Conservation (phyloP, 176 grass and related monocot species). For the Elaeis guineensis region DNA sequence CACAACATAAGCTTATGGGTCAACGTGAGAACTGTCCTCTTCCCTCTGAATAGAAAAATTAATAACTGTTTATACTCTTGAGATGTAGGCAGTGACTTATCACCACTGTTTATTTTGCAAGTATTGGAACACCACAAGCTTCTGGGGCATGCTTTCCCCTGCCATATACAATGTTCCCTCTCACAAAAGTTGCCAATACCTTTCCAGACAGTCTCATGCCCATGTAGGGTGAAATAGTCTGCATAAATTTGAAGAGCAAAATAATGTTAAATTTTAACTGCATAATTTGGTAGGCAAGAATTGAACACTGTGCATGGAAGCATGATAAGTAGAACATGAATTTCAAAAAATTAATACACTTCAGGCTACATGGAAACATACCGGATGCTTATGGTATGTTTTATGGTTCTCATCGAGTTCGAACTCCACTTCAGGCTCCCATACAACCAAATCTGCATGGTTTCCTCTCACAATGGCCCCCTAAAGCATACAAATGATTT, state of each 20-base stretch:
- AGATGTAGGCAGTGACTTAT: no score
- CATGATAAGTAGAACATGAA: no score
- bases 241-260: not conserved
- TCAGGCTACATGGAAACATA: conserved; percentile 14
- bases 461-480: conserved; percentile 62
- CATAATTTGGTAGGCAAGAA: no score
- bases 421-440: conserved; percentile 77
- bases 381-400: conserved; percentile 77
- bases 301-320: no score
- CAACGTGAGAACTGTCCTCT: no score
- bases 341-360: no score
- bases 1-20: no score
- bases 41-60: no score
- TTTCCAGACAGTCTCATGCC: conserved; percentile 60
- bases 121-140: conserved; percentile 68
- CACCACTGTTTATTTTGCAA: conserved; percentile 63
- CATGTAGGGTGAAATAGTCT: conserved; percentile 75
- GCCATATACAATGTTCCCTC: conserved; percentile 77
- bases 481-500: conserved; percentile 19
- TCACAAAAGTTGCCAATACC: conserved; percentile 73
- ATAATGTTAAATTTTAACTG: no score
- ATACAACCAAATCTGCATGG: conserved; percentile 86
- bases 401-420: conserved; percentile 58
- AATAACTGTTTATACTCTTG: no score
- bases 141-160: conserved; percentile 53